Evolutionary conservation across 2,329 filamentous ascomycete species (phyloP).

Genomic region (Fusarium hainanense): DNA sequence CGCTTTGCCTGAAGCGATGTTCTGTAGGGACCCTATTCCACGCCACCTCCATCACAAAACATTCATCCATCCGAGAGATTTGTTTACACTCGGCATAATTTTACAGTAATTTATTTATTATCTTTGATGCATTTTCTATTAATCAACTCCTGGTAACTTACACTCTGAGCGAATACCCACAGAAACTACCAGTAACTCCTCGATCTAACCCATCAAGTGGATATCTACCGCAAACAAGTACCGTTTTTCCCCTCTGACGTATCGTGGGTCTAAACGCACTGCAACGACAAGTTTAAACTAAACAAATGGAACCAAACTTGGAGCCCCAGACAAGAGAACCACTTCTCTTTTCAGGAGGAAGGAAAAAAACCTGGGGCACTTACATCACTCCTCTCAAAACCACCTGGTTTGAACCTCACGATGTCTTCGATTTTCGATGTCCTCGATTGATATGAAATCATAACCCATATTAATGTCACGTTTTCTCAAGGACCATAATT

Average conservation of each 20-base stretch:
- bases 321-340: slow-evolving; percentile 21
- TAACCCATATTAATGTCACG: slow-evolving; percentile 1
- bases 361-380: slow-evolving; percentile 7
- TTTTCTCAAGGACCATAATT: slow-evolving; percentile 3
- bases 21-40: neutral
- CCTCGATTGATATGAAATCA: slow-evolving; percentile 20
- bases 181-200: slow-evolving; percentile 18
- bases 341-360: slow-evolving; percentile 7
- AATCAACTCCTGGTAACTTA: neutral
- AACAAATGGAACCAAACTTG: slow-evolving; percentile 2
- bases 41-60: neutral
- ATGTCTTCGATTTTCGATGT: slow-evolving; percentile 17
- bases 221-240: neutral
- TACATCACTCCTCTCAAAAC: slow-evolving; percentile 28
- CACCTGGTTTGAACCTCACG: slow-evolving; percentile 6
- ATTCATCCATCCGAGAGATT: neutral
- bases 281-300: slow-evolving; percentile 3
- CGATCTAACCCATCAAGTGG: slow-evolving; percentile 31
- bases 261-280: slow-evolving; percentile 27
- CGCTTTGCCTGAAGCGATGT: slow-evolving; percentile 1
- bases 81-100: neutral
- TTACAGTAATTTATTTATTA: too few relatives aligned
- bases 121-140: too few relatives aligned
- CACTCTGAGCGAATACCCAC: neutral
- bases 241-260: slow-evolving; percentile 29